Conservation (phyloP, 192 early-diverging fungal genomes). For the Linnemannia schmuckeri region DNA sequence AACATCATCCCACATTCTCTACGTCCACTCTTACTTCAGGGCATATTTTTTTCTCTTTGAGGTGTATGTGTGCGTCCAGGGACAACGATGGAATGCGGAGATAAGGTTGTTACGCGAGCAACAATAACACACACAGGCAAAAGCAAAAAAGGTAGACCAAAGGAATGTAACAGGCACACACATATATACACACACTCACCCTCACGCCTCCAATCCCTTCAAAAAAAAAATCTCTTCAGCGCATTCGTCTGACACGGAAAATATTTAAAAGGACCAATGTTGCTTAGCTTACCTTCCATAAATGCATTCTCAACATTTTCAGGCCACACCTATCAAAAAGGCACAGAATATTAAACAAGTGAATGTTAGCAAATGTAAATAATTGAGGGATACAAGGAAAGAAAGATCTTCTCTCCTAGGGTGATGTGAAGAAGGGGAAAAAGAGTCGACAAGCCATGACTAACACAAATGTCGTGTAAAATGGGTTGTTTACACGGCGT, state of each 20-base stretch:
- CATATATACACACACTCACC: not conserved
- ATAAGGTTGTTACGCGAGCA: slow-evolving; percentile 13
- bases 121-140: not conserved
- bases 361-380: not conserved
- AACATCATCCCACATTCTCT: slow-evolving; percentile 32
- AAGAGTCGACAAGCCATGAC: not conserved
- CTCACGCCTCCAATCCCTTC: not conserved
- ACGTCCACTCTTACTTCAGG: slow-evolving; percentile 1
- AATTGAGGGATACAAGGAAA: not conserved
- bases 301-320: slow-evolving; percentile 72
- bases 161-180: not conserved
- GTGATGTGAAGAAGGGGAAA: not conserved
- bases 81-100: slow-evolving; percentile 35
- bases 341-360: not conserved
- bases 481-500: not conserved
- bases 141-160: not conserved
- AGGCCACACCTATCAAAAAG: slow-evolving; percentile 66
- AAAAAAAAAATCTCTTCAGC: no score
- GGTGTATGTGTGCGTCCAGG: not conserved
- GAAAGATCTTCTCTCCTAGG: no score
- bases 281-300: slow-evolving; percentile 64
- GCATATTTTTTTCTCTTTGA: not conserved
- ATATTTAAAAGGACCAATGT: not conserved
- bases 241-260: no score
- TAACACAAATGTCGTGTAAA: not conserved